Conservation (phyloP, 1,139 yeast species). For the Debaryomyces udenii region DNA sequence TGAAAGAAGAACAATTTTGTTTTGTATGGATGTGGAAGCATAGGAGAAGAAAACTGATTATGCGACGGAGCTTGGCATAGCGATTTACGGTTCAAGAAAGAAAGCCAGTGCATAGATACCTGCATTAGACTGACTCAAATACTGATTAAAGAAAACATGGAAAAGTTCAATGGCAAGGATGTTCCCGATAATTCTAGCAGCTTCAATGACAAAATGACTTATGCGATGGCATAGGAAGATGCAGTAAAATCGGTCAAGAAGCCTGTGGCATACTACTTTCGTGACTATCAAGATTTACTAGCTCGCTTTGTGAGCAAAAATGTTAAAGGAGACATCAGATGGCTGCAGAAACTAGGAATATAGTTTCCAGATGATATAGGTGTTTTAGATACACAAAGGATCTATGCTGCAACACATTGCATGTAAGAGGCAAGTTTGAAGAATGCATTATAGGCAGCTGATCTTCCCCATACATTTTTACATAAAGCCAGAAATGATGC, state of each 20-base stretch:
- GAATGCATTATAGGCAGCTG: slow-evolving; percentile 51
- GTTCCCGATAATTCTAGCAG: slow-evolving; percentile 65
- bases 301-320: slow-evolving; percentile 68
- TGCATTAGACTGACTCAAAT: slow-evolving; percentile 55
- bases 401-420: slow-evolving; percentile 48
- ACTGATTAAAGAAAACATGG: slow-evolving; percentile 52
- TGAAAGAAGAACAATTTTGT: slow-evolving; percentile 38
- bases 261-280: slow-evolving; percentile 47
- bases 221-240: slow-evolving; percentile 39
- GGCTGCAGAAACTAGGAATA: slow-evolving; percentile 54
- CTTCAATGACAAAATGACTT: slow-evolving; percentile 59
- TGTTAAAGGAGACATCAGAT: slow-evolving; percentile 60
- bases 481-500: slow-evolving; percentile 91
- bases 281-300: slow-evolving; percentile 18
- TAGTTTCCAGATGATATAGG: slow-evolving; percentile 38
- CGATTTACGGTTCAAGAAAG: slow-evolving; percentile 63
- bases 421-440: slow-evolving; percentile 49
- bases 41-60: slow-evolving; percentile 50
- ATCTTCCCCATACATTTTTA: slow-evolving; percentile 62
- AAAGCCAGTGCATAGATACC: slow-evolving; percentile 46
- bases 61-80: slow-evolving; percentile 70
- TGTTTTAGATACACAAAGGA: slow-evolving; percentile 54
- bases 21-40: slow-evolving; percentile 69
- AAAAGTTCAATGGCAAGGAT: slow-evolving; percentile 55
- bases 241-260: slow-evolving; percentile 43